Conservation (phyloP, 495 filamentous ascomycete genomes). For the Penicillium arizonense region DNA sequence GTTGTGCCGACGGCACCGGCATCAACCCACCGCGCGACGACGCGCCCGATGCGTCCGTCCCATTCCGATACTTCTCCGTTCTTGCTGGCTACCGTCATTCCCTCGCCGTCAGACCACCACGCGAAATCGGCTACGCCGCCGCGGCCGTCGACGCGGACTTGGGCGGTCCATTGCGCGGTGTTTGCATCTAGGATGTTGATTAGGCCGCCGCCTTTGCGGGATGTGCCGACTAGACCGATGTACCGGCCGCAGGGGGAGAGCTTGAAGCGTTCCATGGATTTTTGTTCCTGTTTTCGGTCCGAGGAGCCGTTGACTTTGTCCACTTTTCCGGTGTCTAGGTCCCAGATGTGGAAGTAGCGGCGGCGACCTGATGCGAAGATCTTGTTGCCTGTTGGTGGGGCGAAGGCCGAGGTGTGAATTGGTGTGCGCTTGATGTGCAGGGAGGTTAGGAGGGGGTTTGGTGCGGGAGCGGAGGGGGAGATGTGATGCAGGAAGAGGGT, state of each 20-base stretch:
- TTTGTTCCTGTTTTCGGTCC: conserved; percentile 75
- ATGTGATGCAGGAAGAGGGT: conserved; percentile 88
- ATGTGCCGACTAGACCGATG: conserved; percentile 74
- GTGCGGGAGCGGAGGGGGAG: conserved; percentile 66
- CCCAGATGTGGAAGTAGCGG: conserved; percentile 93
- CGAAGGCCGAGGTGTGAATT: conserved; percentile 76
- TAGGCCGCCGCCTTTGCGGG: conserved; percentile 78
- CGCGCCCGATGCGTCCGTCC: conserved; percentile 59
- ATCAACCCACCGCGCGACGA: conserved; percentile 82
- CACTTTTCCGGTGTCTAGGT: conserved; percentile 73
- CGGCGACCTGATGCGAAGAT: conserved; percentile 85
- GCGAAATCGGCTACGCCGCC: conserved; percentile 84
- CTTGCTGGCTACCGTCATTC: conserved; percentile 73
- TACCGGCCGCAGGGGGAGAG: conserved; percentile 81
- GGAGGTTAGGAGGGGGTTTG: conserved; percentile 86
- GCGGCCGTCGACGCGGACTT: conserved; percentile 77
- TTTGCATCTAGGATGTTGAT: conserved; percentile 79
- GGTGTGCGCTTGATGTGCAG: conserved; percentile 81
- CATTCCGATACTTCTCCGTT: conserved; percentile 94
- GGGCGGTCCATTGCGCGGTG: conserved; percentile 86
- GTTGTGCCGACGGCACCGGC: conserved; percentile 87
- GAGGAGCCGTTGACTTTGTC: conserved; percentile 76
- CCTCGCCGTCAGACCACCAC: conserved; percentile 85
- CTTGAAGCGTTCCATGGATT: conserved; percentile 85
- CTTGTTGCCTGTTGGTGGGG: conserved; percentile 41